Evolutionary conservation across 2,329 filamentous ascomycete genomes (phyloP), one percentile per base, ranked within the genome.

Genomic region (Coleophoma crateriformis): DNA sequence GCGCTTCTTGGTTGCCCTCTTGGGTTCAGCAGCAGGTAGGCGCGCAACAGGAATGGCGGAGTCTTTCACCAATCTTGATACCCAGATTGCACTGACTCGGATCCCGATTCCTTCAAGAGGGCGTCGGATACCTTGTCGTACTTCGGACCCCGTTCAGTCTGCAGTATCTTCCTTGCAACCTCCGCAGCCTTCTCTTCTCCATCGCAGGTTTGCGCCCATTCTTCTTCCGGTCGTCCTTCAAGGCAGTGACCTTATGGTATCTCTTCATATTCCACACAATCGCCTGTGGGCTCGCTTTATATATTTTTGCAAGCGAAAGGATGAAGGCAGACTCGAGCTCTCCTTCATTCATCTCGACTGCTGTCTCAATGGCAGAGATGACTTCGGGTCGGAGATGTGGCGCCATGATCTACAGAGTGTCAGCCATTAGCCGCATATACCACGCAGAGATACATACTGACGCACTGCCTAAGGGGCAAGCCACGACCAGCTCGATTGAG

Each of bases 231-330:
- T 52, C 46, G 15, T 52, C 50, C 20, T 20, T 41, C 5, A 46
- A 39, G 15, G 43, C 46, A 34, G 47, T 52, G 35, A 49, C 46
- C 41, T 52, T 49, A 33, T 52, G 49, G 27, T 49, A 44, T 15
- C 50, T 32, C 38, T 47, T 52, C 47, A 49, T 44, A 32, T 52
- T 49, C 46, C 38, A 52, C 12, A 52, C 46, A n/a, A 52, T 33
- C 6, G 50, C 50, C 19, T 49, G 50, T 4, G 46, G 46, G 32
- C 46, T 49, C n/a, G 50, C 49, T 43, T 52, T 52, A 37, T 51
- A 52, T 34, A 52, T 52, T 33, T 46, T 49, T 3, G 43, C 47
- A 8, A 47, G 43, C 3, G 44, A 49, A 40, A 49, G 50, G 14
- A 52, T 52, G 33, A 43, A 47, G 15, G 46, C 46, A 15, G 50